Conservation (phyloP, 306 rosid genomes). For the Senna tora region DNA sequence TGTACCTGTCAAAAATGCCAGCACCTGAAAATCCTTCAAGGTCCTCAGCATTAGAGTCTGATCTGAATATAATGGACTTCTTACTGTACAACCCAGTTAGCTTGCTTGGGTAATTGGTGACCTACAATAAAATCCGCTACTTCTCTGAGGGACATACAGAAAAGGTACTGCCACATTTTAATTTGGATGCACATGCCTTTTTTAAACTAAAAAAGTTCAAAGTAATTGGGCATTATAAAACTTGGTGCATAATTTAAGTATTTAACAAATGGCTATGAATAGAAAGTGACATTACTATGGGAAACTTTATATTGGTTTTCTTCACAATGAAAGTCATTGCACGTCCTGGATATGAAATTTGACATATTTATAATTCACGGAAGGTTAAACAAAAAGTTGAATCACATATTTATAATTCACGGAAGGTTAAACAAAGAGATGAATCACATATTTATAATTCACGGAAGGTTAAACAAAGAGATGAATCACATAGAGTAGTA, state of each 20-base stretch:
- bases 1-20: constrained; percentile 49
- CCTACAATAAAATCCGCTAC: constrained; percentile 31
- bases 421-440: no score
- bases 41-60: constrained; percentile 52
- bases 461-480: no score
- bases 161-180: neutral
- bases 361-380: no score
- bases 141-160: neutral
- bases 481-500: no score
- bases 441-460: no score
- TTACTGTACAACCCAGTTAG: constrained; percentile 38
- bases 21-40: constrained; percentile 54
- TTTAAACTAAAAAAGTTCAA: neutral
- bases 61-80: constrained; percentile 47
- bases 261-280: neutral
- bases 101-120: constrained; percentile 45
- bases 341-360: constrained; percentile 41
- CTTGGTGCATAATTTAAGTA: constrained; percentile 1
- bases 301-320: constrained; percentile 38
- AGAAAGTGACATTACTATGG: constrained; percentile 33
- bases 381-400: no score
- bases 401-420: no score
- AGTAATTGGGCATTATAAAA: neutral
- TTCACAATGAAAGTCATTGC: constrained; percentile 46
- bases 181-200: neutral